Evolutionary conservation across 192 early-diverging fungal genomes (phyloP).

Genomic region (Backusella psychrophila): DNA sequence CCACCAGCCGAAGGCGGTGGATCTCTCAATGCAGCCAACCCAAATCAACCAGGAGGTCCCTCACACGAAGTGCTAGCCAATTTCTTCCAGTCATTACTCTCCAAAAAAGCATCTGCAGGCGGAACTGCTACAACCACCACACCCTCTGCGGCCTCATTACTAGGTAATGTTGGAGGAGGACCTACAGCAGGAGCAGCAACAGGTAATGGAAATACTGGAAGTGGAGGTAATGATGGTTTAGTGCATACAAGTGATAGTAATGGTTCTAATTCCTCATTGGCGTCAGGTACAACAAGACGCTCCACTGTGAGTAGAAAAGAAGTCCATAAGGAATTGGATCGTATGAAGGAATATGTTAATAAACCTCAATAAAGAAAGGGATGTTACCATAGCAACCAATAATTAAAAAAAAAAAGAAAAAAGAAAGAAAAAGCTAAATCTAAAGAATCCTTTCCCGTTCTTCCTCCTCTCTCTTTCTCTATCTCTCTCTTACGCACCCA

Average conservation of each 20-base stretch:
- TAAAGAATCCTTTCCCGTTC: neutral
- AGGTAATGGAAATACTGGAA: neutral
- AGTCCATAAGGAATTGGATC: slow-evolving; percentile 35
- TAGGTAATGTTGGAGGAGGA: neutral
- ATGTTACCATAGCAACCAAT: neutral
- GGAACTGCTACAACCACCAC: neutral
- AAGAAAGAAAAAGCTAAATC: too few relatives aligned
- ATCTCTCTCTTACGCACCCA: too few relatives aligned
- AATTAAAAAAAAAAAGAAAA: neutral
- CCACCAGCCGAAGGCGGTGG: neutral
- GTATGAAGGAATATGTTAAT: slow-evolving; percentile 28
- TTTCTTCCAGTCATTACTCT: slow-evolving; percentile 88
- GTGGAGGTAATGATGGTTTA: slow-evolving; percentile 8
- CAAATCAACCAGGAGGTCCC: slow-evolving; percentile 11
- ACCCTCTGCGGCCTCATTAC: slow-evolving; percentile 2
- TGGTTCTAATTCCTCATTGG: neutral
- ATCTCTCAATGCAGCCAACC: neutral
- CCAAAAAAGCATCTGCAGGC: slow-evolving; percentile 45
- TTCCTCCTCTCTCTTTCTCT: neutral
- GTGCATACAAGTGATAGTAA: neutral
- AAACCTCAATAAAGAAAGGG: neutral
- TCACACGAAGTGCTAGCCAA: slow-evolving; percentile 80
- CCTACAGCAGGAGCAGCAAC: neutral
- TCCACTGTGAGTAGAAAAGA: slow-evolving; percentile 33
- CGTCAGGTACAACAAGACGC: neutral